A percentile compares a stretch with the other conserved stretches of the same genome.
phyloP scores from a whole-genome alignment of 1,284 basidiomycete genomes.

The Ganoderma sinense region DNA sequence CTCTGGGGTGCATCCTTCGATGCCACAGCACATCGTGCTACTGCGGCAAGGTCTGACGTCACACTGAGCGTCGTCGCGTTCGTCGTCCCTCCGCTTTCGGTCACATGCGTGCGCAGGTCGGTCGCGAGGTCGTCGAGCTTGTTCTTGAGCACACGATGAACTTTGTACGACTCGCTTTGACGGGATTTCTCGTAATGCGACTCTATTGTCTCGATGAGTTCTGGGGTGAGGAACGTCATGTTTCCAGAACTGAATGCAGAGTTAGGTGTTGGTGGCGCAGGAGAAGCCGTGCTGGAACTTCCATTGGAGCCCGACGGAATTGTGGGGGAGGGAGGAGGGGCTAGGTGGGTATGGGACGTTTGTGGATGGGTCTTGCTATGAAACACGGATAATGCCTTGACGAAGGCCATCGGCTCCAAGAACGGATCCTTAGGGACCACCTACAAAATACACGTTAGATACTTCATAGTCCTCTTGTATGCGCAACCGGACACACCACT shows the following conservation, averaged over 20 bases:
- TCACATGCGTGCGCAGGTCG: constrained; percentile 42
- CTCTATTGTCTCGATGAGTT: constrained; percentile 57
- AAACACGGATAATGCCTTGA: constrained; percentile 37
- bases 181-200: constrained; percentile 58
- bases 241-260: constrained; percentile 11
- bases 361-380: constrained; percentile 35
- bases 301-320: constrained; percentile 26
- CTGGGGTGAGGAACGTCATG: constrained; percentile 49
- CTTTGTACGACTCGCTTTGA: constrained; percentile 63
- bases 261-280: constrained; percentile 14
- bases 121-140: constrained; percentile 55
- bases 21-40: constrained; percentile 42
- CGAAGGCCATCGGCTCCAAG: constrained; percentile 65
- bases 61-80: constrained; percentile 49
- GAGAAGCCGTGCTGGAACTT: constrained; percentile 2
- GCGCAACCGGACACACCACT: constrained; percentile 41
- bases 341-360: constrained; percentile 29
- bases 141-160: constrained; percentile 64
- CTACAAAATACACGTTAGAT: constrained; percentile 35
- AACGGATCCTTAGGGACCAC: constrained; percentile 80
- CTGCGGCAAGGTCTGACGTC: constrained; percentile 51
- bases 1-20: constrained; percentile 46
- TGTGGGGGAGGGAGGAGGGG: constrained; percentile 28
- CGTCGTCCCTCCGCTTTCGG: constrained; percentile 30
- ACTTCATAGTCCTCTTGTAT: constrained; percentile 7